phyloP scores from a whole-genome alignment of 169 alveolate species.

The Plasmodium reichenowi region DNA sequence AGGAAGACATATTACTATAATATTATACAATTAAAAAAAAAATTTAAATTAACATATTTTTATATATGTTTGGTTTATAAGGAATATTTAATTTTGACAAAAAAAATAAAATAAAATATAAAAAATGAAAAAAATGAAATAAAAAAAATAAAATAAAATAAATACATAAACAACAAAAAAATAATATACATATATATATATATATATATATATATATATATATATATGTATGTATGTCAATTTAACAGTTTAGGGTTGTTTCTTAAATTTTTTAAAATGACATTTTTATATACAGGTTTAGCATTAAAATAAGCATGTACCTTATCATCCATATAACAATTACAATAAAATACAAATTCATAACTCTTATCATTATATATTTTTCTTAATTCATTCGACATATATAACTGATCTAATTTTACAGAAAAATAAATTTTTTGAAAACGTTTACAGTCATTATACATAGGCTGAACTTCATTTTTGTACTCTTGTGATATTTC shows the following conservation, averaged over 20 bases:
- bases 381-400: slow-evolving; percentile 62
- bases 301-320: slow-evolving; percentile 56
- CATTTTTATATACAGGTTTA: slow-evolving; percentile 13
- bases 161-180: too few species aligned
- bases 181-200: neutral
- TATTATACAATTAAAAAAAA: too few species aligned
- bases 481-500: slow-evolving; percentile 15
- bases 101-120: too few species aligned
- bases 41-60: too few species aligned
- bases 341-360: slow-evolving; percentile 79
- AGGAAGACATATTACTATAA: too few species aligned
- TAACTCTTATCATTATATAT: slow-evolving; percentile 52
- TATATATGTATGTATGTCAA: neutral
- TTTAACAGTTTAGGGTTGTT: slow-evolving; percentile 46
- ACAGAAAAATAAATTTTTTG: slow-evolving; percentile 76
- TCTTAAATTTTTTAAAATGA: slow-evolving; percentile 33
- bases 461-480: slow-evolving; percentile 74
- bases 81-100: too few species aligned
- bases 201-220: too few species aligned
- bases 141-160: too few species aligned
- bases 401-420: slow-evolving; percentile 60
- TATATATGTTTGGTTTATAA: too few species aligned
- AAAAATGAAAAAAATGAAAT: too few species aligned
- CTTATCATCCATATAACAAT: slow-evolving; percentile 68
- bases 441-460: slow-evolving; percentile 81